These are phyloP conservation scores for Pythium scleroteichum DNA, from an alignment of 352 stramenopile species.

Conservation along the genomic window DNA sequence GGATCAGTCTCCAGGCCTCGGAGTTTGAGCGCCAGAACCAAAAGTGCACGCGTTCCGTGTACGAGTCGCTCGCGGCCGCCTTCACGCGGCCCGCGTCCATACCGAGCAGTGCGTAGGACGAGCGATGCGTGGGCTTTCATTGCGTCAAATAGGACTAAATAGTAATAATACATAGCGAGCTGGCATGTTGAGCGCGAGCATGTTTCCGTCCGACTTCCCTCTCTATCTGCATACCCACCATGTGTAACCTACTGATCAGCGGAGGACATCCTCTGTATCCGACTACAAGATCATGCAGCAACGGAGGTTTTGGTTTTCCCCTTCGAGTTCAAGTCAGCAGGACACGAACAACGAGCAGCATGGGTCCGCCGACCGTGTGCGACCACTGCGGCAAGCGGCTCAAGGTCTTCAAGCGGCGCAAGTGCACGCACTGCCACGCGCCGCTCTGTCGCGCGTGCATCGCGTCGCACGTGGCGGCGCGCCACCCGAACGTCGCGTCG, in stretches of 20 bases:
- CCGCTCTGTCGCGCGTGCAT: constrained; percentile 65
- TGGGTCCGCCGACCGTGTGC: constrained; percentile 47
- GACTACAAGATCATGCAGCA: too few species aligned
- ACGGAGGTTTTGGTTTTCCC: too few species aligned
- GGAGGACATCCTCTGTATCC: not conserved
- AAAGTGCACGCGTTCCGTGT: constrained; percentile 56
- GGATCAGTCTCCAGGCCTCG: constrained; percentile 53
- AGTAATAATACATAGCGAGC: too few species aligned
- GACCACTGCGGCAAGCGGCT: constrained; percentile 77
- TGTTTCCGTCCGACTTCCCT: too few species aligned
- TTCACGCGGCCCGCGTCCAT: constrained; percentile 16
- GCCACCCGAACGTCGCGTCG: constrained; percentile 37
- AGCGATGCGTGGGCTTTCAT: not conserved
- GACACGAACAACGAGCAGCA: constrained; percentile 9
- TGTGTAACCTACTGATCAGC: too few species aligned
- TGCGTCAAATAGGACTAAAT: not conserved
- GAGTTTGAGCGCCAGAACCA: constrained; percentile 51
- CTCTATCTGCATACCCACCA: too few species aligned
- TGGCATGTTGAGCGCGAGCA: too few species aligned
- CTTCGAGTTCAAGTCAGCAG: not conserved
- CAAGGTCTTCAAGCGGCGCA: constrained; percentile 74
- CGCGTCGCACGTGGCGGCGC: constrained; percentile 43
- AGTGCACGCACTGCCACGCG: constrained; percentile 65
- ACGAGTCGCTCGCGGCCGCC: constrained; percentile 34
- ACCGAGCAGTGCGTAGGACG: not conserved